Evolutionary conservation across 2,329 filamentous ascomycete species (phyloP).

Genomic region (Cladosporium sp.): DNA sequence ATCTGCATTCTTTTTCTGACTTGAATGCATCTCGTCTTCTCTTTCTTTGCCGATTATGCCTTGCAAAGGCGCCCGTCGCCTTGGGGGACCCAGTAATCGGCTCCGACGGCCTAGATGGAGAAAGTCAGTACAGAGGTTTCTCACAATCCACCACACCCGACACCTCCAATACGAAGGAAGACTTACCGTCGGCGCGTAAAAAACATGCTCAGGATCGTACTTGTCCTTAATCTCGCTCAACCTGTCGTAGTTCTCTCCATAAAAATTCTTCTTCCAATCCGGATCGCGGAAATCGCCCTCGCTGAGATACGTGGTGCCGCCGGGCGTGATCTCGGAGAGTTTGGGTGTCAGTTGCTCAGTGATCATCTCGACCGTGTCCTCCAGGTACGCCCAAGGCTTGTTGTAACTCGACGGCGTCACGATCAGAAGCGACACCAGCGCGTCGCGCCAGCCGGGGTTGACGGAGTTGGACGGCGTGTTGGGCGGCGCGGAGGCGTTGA

Average conservation of each 20-base stretch:
- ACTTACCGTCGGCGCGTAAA: slow-evolving; percentile 36
- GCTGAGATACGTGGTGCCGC: slow-evolving; percentile 35
- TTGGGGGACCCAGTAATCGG: slow-evolving; percentile 3
- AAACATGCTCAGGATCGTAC: slow-evolving; percentile 40
- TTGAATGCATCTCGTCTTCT: too few species aligned
- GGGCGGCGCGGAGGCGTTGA: slow-evolving; percentile 34
- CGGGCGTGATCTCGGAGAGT: slow-evolving; percentile 37
- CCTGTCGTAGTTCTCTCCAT: slow-evolving; percentile 37
- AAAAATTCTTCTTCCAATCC: slow-evolving; percentile 40
- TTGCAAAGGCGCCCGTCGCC: slow-evolving; percentile 7
- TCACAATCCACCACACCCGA: too few species aligned
- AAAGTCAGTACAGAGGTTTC: not conserved
- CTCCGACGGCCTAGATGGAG: slow-evolving; percentile 1
- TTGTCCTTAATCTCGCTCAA: slow-evolving; percentile 37
- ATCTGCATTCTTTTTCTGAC: too few species aligned
- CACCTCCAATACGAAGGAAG: too few species aligned
- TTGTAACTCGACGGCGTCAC: slow-evolving; percentile 36
- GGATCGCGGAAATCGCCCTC: slow-evolving; percentile 36
- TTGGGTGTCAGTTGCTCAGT: slow-evolving; percentile 37
- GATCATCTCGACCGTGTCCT: slow-evolving; percentile 34
- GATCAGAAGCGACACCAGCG: slow-evolving; percentile 33
- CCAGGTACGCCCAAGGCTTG: slow-evolving; percentile 34
- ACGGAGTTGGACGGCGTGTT: slow-evolving; percentile 37
- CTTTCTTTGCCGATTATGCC: too few species aligned
- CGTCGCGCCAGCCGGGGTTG: slow-evolving; percentile 37